Evolutionary conservation across 1,284 basidiomycete species (phyloP), one percentile per base, ranked within the genome.

Genomic region (Naganishia sp.): DNA sequence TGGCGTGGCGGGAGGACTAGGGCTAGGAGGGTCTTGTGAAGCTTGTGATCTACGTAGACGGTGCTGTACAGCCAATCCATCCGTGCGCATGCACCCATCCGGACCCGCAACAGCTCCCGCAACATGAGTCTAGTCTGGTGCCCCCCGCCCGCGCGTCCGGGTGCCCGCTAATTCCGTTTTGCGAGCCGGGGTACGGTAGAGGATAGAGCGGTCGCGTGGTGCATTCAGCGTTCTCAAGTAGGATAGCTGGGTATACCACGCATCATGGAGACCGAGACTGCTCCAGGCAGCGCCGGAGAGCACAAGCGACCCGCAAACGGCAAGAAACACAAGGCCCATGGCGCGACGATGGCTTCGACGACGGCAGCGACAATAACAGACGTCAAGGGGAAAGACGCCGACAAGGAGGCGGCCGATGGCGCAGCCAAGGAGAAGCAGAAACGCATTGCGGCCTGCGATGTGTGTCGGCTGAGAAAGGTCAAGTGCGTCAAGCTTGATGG

Each of bases 1-100:
- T 95, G 5, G 84, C 85, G 31, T 95, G 92, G 92, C 77, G 83
- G 66, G 86, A 87, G 68, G 85, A 86, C 70, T 85, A 62, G 50
- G 25, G 35, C 18, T 3, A n/a, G 23, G 49, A 4, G 23, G 2
- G 45, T 46, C 5, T 18, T 15, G 15, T 6, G 49, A 10, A 50
- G 13, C 28, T 28, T 28, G 28, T 28, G 28, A 28, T 28, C 28
- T 28, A 28, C 28, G 28, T 28, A 28, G 28, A 28, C 28, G 28
- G 9, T 35, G 18, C 17, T 35, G 4, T 17, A 17, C 35, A 41
- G 52, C 49, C 49, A 50, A 31, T 50, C 49, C 4, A 25, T 10
- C 35, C 13, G 35, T 28, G 28, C 28, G 28, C 28, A 2, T 28
- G 28, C 28, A 28, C 28, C 28, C 28, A 28, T 28, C 28, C 28